A percentile compares a stretch with the other conserved stretches of the same genome.
These are phyloP conservation scores for Entamoeba histolytica DNA, from an alignment of 208 protist species.

Conservation along the genomic window DNA sequence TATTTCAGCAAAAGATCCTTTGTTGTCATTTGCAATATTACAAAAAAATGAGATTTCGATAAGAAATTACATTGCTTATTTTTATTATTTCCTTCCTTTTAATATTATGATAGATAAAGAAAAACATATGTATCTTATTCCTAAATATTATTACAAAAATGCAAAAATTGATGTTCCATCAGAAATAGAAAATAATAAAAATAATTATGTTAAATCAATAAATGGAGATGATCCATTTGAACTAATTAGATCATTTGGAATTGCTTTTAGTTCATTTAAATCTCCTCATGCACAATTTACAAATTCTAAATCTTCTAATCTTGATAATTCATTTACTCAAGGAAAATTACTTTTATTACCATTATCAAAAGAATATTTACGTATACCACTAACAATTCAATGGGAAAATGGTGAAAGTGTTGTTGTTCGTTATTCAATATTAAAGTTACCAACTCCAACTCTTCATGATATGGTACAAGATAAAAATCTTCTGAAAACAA, in stretches of 20 bases:
- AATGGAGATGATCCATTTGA: not conserved
- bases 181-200: too few species aligned
- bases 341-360: not conserved
- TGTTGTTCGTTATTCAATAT: not conserved
- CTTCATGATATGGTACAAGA: not conserved
- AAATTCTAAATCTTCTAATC: not conserved
- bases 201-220: not conserved
- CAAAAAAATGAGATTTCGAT: too few species aligned
- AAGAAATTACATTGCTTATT: not conserved
- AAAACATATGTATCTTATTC: too few species aligned
- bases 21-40: too few species aligned
- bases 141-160: too few species aligned
- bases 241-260: not conserved
- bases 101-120: not conserved
- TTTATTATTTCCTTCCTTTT: not conserved
- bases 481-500: not conserved
- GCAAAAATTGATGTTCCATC: too few species aligned
- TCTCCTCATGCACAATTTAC: not conserved
- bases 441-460: not conserved
- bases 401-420: not conserved
- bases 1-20: too few species aligned
- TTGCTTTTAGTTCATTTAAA: not conserved
- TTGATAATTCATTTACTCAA: not conserved
- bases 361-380: not conserved
- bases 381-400: not conserved